Evolutionary conservation across 805 yeast species (phyloP), one percentile per base, ranked within the genome.

Genomic region (Candida michaelii): DNA sequence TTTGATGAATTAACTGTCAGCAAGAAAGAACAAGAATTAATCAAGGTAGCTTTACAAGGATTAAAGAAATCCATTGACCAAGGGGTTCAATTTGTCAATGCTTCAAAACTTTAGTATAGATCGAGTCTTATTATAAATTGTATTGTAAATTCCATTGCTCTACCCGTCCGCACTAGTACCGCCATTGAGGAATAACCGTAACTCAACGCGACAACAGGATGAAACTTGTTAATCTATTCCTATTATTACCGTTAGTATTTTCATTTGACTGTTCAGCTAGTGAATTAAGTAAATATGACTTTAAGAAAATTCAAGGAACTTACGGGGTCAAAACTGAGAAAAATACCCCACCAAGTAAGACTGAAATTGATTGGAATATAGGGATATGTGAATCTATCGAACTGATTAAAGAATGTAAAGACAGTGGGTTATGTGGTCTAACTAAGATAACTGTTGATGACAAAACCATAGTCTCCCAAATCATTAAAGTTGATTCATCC

Each of bases 331-430:
- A 71, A 5, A 29, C 53, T 4, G 51, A 69, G 13, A 65, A 61
- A 24, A 75, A 73, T 33, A 87, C 97, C 9, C 98, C 98, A 13
- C 98, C 99, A 1, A 77, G 91, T 10, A 64, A 61, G 24, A 78
- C 85, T 1, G 73, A 67, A 38, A 62, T 72, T 25, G 71, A 77
- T 2, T 87, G 96, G 90, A 79, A 73, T 54, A 49, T 90, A 27
- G 84, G 88, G 39, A 69, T 89, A 7, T 88, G 95, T 65, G 80
- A 78, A 35, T 65, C 76, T 0, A 59, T 73, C n/a, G 58, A 62
- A 24, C 56, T 52, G 19, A 58, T 67, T 7, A 66, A 71, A 8
- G 71, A 71, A 21, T 90, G 97, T 63, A 65, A 66, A 36, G 81
- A 83, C 48, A 79, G 90, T 1, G 86, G 85, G 49, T 59, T 90